Evolutionary conservation across 78 protist species (phyloP).

Genomic region (Cavenderia fasciculata): DNA sequence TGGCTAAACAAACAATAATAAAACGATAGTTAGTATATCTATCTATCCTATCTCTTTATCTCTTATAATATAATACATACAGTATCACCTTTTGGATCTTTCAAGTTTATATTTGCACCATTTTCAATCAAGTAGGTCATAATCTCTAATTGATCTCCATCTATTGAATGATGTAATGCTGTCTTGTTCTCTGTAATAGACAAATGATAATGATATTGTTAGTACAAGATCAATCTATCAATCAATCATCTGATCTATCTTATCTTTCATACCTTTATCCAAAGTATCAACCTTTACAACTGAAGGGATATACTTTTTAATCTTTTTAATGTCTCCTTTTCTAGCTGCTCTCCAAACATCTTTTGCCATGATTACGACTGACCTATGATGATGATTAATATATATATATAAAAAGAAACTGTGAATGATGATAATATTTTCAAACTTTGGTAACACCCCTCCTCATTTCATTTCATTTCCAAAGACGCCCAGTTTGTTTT

Average conservation of each 20-base stretch:
- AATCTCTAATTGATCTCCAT: slow-evolving; percentile 38
- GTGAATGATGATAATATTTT: too few relatives aligned
- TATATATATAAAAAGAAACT: too few relatives aligned
- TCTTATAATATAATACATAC: slow-evolving; percentile 13
- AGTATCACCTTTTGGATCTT: slow-evolving; percentile 36
- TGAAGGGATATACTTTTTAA: slow-evolving; percentile 35
- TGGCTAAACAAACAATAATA: slow-evolving; percentile 6
- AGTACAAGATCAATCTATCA: not conserved
- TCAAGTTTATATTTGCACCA: slow-evolving; percentile 34
- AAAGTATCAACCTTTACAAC: slow-evolving; percentile 2
- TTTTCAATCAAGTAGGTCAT: slow-evolving; percentile 21
- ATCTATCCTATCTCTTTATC: not conserved
- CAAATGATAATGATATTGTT: not conserved
- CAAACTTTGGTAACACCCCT: too few relatives aligned
- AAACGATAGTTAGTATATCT: not conserved
- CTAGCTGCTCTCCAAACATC: slow-evolving; percentile 39
- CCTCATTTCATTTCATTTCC: too few relatives aligned
- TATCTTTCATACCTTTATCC: slow-evolving; percentile 51
- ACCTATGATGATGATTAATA: too few relatives aligned
- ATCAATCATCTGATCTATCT: not conserved
- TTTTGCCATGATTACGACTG: too few relatives aligned
- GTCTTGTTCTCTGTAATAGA: slow-evolving; percentile 1
- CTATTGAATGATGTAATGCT: slow-evolving; percentile 46
- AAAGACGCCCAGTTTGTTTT: too few relatives aligned
- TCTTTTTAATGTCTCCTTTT: slow-evolving; percentile 30